Evolutionary conservation across 2,329 filamentous ascomycete genomes (phyloP), one percentile per base, ranked within the genome.

Genomic region (Penicillium sp.): DNA sequence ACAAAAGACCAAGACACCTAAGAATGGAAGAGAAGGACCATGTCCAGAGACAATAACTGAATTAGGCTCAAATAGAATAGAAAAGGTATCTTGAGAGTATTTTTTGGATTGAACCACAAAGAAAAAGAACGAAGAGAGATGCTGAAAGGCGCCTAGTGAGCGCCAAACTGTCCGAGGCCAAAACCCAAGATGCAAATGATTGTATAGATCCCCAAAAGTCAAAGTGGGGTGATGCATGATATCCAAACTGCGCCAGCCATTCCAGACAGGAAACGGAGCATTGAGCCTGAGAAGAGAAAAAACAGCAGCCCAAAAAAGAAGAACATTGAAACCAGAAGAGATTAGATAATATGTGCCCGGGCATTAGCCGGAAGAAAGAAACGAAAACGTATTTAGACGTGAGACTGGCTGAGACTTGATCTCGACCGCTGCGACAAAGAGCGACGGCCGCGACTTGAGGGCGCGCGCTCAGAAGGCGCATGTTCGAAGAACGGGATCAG

Each of bases 401-500:
- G 59, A 13, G 64, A 67, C 38, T 69, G 67, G 52, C 70, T 71
- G 32, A 66, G 65, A 50, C 70, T 73, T 14, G 73, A 73, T 43
- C 70, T 68, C 42, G 72, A 74, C 31, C 67, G 68, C 36, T 69
- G 62, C 31, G 73, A 76, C 22, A 67, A 62, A 6, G 73, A 75
- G 31, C 72, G 63, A 50, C 68, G 65, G 21, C 71, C 70, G 36
- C 70, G 71, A 45, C 64, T 70, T 11, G 72, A 71, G 0, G 71
- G 67, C 9, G 66, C 62, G 31, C 70, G 68, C 16, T 65, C 62
- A 11, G 71, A 64, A 5, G 76, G 73, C 4, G 68, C 71, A 60
- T 77, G 71, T 43, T 76, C 72, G 56, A 79, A 79, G 57, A 73
- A 72, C 2, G 77, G 77, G 42, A 73, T 68, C 8, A 79, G 60